Percentiles rank a stretch among this genome's conserved stretches.
Conservation (phyloP, 179 eudicot genomes). For the Silene coronaria region DNA sequence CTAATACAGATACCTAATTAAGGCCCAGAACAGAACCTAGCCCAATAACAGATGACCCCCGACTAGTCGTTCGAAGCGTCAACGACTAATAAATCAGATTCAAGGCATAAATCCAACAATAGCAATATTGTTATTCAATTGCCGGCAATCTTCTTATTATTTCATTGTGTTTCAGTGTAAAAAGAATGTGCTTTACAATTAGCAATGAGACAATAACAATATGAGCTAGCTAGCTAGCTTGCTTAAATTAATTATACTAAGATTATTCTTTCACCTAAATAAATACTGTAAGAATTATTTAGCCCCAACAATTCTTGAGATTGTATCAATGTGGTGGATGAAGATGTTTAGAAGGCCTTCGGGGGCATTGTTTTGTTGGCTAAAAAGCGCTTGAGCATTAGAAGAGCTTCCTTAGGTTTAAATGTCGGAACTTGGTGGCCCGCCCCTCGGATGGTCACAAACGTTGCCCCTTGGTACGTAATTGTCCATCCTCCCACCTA, state of each 20-base stretch:
- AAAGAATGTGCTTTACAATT: constrained; percentile 30
- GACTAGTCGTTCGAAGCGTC: no score
- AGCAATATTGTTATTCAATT: background rate
- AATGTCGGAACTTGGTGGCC: constrained; percentile 79
- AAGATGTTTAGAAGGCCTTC: constrained; percentile 9
- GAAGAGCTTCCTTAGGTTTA: constrained; percentile 53
- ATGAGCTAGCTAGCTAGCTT: background rate
- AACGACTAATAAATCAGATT: no score
- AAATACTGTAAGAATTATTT: background rate
- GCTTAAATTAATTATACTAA: background rate
- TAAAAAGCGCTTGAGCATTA: constrained; percentile 44
- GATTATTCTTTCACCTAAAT: background rate
- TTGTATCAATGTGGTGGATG: background rate
- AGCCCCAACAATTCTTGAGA: background rate
- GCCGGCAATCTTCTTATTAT: background rate
- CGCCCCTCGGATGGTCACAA: constrained; percentile 72
- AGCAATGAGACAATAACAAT: constrained; percentile 18
- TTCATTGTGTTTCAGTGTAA: background rate
- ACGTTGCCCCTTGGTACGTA: constrained; percentile 51
- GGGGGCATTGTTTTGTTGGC: constrained; percentile 46
- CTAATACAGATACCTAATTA: no score
- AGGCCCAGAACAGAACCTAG: no score
- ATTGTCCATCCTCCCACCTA: constrained; percentile 81
- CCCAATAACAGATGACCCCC: no score
- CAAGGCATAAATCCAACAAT: no score